Evolutionary conservation across 345 rosid species (phyloP), one percentile per base, ranked within the genome.

Genomic region (Erysimum cheiranthoides): DNA sequence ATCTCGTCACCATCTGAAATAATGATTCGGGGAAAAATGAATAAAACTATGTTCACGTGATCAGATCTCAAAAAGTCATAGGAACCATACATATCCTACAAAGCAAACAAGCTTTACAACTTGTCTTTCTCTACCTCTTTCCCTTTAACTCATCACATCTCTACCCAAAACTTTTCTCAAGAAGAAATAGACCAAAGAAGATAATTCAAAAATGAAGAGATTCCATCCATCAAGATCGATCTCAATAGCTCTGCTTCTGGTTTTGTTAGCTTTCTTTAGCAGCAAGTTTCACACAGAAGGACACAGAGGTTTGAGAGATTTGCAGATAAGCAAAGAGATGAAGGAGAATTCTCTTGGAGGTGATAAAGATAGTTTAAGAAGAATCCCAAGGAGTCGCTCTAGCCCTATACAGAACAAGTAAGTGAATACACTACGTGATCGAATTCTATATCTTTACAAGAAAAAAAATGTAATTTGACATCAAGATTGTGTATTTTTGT

Each of bases 391-490:
- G 40, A 78, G 77, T 78, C 49, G 73, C 3, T 78, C 36, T 17
- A 78, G 75, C 49, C 81, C 77, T 4, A 72, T 72, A 78, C 81
- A 78, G 34, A 78, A 78, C 81, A 60, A 61, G 77, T 78, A 56
- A 65, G 76, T 70, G 52, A 45, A 30, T 1, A 62, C 6, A 32
- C 50, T 1, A 49, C 13, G 3, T 5, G 13, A 42, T 51, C 14
- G 25, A 43, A 42, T 2, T 36, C 46, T 13, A 21, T 49, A 52
- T 62, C 65, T 43, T 35, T 76, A 35, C 16, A 10, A 45, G 36
- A 14, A 14, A 18, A 18, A 13, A 5, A 6, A 30, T 52, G 56
- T 53, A 63, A 28, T 31, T 66, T 71, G 42, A 71, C 62, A 64
- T 65, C 8, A 70, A 35, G 38, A 53, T 57, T 78, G 40, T 71